phyloP scores from a whole-genome alignment of 2,329 filamentous ascomycete genomes.

The Hymenoscyphus fructigenus region DNA sequence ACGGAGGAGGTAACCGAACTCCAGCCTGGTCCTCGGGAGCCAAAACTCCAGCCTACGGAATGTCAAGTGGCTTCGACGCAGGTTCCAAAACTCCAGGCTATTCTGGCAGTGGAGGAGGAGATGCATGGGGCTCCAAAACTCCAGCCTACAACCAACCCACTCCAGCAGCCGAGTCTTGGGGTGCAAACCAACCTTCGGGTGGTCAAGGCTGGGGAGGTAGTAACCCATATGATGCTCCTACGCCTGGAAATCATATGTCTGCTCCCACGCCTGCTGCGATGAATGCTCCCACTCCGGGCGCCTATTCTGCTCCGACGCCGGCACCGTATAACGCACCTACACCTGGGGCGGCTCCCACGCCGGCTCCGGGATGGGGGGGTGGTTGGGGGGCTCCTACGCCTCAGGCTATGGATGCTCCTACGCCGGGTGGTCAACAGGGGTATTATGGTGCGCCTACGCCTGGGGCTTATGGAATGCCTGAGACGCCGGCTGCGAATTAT shows the following conservation, averaged over 20 bases:
- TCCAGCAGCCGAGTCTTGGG: constrained; percentile 55
- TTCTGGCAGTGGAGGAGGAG: constrained; percentile 57
- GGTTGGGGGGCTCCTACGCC: constrained; percentile 47
- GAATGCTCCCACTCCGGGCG: constrained; percentile 71
- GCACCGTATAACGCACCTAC: constrained; percentile 50
- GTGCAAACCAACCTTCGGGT: constrained; percentile 24
- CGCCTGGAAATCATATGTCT: constrained; percentile 58
- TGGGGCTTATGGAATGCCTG: constrained; percentile 44
- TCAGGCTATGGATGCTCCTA: constrained; percentile 50
- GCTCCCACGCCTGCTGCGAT: constrained; percentile 62
- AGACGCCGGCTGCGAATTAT: constrained; percentile 56
- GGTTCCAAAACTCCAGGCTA: constrained; percentile 80
- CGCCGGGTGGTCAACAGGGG: constrained; percentile 42
- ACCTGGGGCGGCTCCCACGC: constrained; percentile 63
- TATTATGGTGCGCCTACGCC: constrained; percentile 37
- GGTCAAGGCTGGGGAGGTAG: constrained; percentile 43
- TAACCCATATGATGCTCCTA: constrained; percentile 64
- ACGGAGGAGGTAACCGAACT: constrained; percentile 70
- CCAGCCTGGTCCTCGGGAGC: constrained; percentile 78
- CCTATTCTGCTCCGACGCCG: constrained; percentile 50
- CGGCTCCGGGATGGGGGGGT: constrained; percentile 57
- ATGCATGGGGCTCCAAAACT: constrained; percentile 65
- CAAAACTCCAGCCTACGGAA: constrained; percentile 62
- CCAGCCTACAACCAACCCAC: constrained; percentile 65
- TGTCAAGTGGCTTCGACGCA: constrained; percentile 54